A percentile compares a stretch with the other conserved stretches of the same genome.
These are phyloP conservation scores for Lentinula aciculospora DNA, from an alignment of 768 basidiomycete species.

Conservation along the genomic window DNA sequence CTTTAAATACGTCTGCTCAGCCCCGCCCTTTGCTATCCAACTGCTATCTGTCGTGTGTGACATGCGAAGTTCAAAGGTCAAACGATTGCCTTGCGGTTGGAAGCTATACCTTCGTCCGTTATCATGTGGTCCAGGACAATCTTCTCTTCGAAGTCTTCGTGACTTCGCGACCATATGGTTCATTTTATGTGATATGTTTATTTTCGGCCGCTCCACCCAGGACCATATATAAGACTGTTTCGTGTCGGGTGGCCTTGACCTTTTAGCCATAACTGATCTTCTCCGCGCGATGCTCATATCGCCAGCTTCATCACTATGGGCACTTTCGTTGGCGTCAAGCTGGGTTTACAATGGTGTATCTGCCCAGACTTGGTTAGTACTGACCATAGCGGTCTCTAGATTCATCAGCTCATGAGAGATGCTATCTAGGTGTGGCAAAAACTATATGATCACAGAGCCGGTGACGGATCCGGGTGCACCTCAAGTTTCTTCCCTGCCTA, in stretches of 20 bases:
- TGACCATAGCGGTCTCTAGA: no score
- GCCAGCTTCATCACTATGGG: not conserved
- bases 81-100: no score
- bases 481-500: not conserved
- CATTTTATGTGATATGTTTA: not conserved
- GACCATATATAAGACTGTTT: not conserved
- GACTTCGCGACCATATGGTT: not conserved
- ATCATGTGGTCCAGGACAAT: not conserved
- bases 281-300: not conserved
- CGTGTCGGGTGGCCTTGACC: not conserved
- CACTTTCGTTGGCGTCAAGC: not conserved
- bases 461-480: constrained; percentile 35
- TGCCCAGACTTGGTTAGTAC: not conserved
- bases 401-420: no score
- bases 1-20: no score
- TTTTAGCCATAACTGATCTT: no score
- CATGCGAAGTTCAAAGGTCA: no score
- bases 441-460: constrained; percentile 41
- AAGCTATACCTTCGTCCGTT: no score
- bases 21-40: no score
- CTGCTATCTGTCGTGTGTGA: not conserved
- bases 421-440: constrained; percentile 23
- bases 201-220: not conserved
- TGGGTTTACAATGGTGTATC: not conserved
- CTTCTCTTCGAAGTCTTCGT: not conserved